Evolutionary conservation across 768 basidiomycete genomes (phyloP).

Genomic region (Lactarius deliciosus): DNA sequence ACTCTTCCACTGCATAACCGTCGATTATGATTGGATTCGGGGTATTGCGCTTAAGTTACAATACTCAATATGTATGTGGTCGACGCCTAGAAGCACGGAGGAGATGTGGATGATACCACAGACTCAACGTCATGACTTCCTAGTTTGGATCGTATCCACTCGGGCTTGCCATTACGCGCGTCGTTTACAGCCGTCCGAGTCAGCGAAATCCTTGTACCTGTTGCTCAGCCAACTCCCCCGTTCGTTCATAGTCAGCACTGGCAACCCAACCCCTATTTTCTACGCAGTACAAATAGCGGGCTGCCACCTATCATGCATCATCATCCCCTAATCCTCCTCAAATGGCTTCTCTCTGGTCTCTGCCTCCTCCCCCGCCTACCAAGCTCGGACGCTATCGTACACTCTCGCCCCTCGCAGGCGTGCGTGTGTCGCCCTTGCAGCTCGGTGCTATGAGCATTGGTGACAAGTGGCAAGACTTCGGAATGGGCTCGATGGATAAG

Average conservation of each 20-base stretch:
- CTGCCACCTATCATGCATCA: not conserved
- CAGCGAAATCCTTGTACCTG: not conserved
- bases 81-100: not conserved
- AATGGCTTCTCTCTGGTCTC: not conserved
- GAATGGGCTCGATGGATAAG: conserved; percentile 48
- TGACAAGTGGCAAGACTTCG: conserved; percentile 40
- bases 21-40: too few species aligned
- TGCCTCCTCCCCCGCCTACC: conserved; percentile 4
- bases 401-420: conserved; percentile 42
- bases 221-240: too few species aligned
- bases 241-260: not conserved
- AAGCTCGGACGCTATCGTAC: conserved; percentile 40
- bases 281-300: not conserved
- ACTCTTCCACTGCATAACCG: too few species aligned
- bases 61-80: not conserved
- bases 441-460: conserved; percentile 53
- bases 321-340: not conserved
- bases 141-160: not conserved
- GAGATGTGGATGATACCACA: conserved; percentile 1
- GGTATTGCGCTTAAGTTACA: too few species aligned
- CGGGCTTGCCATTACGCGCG: not conserved
- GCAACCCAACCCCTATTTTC: not conserved
- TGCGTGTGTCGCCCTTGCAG: conserved; percentile 49
- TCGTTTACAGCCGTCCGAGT: too few species aligned
- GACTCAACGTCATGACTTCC: not conserved